phyloP scores from a whole-genome alignment of 2,329 filamentous ascomycete genomes.

The Fusarium coffeatum region DNA sequence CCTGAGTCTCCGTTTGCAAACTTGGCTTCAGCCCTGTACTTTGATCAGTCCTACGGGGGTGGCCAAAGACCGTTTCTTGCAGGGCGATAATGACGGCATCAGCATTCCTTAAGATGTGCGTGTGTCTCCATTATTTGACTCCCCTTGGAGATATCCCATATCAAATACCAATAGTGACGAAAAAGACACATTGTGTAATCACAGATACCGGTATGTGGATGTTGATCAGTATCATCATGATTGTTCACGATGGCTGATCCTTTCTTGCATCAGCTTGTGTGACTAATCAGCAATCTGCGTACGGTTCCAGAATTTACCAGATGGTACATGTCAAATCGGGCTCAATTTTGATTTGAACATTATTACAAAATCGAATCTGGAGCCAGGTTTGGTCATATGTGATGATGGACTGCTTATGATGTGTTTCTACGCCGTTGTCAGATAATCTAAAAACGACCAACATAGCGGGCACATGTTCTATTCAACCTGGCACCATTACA shows the following conservation, averaged over 20 bases:
- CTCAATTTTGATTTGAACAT: neutral
- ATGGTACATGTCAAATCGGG: neutral
- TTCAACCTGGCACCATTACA: neutral
- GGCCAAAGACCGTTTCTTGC: slow-evolving; percentile 11
- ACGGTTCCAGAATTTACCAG: neutral
- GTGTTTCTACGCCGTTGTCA: neutral
- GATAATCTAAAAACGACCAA: slow-evolving; percentile 7
- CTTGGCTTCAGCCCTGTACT: slow-evolving; percentile 24
- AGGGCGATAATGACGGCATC: slow-evolving; percentile 20
- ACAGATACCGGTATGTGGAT: slow-evolving; percentile 1
- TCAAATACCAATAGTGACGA: neutral
- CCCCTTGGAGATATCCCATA: neutral
- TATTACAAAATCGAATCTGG: slow-evolving; percentile 1
- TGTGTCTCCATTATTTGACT: slow-evolving; percentile 14
- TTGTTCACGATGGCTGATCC: neutral
- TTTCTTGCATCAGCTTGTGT: slow-evolving; percentile 14
- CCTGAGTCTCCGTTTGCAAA: slow-evolving; percentile 15
- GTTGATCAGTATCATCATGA: slow-evolving; percentile 12
- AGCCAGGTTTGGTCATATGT: slow-evolving; percentile 7
- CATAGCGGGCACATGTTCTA: slow-evolving; percentile 5
- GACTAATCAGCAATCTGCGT: neutral
- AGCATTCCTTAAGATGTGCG: slow-evolving; percentile 19
- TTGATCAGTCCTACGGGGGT: neutral
- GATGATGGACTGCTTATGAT: slow-evolving; percentile 20
- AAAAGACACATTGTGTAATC: neutral